Evolutionary conservation across 768 basidiomycete genomes (phyloP).

Genomic region (Ramaria sp.): DNA sequence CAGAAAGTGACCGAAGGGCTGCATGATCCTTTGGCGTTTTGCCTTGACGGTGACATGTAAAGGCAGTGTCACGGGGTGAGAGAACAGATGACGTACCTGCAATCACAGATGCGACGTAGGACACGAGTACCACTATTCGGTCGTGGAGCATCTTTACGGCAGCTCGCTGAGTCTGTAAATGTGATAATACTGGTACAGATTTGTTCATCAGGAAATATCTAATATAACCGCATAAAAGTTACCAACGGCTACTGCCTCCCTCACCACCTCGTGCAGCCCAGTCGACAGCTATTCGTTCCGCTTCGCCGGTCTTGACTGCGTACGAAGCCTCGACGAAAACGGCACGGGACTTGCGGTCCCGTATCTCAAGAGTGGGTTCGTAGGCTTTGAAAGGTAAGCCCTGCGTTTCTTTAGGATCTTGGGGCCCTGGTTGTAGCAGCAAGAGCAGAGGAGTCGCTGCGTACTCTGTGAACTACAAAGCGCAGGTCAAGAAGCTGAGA

Average conservation of each 20-base stretch:
- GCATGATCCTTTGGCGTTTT: slow-evolving; percentile 67
- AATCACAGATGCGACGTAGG: slow-evolving; percentile 72
- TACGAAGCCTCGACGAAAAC: slow-evolving; percentile 81
- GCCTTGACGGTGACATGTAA: slow-evolving; percentile 32
- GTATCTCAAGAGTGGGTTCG: slow-evolving; percentile 81
- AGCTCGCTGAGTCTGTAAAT: slow-evolving; percentile 83
- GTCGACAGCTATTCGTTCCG: slow-evolving; percentile 96
- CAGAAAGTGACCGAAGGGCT: slow-evolving; percentile 73
- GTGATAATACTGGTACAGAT: slow-evolving; percentile 62
- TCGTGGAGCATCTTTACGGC: slow-evolving; percentile 97
- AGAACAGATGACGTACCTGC: slow-evolving; percentile 38
- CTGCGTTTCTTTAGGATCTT: slow-evolving; percentile 42
- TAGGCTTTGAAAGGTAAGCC: slow-evolving; percentile 89
- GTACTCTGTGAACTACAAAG: slow-evolving; percentile 62
- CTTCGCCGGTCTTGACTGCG: slow-evolving; percentile 93
- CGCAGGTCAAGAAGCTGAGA: not conserved
- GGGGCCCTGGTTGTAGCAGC: slow-evolving; percentile 34
- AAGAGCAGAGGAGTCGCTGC: slow-evolving; percentile 87
- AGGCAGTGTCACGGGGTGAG: not conserved
- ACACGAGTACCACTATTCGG: slow-evolving; percentile 74
- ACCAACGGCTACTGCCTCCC: slow-evolving; percentile 69
- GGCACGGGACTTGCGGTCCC: slow-evolving; percentile 62
- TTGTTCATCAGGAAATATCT: slow-evolving; percentile 6
- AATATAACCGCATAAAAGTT: not conserved
- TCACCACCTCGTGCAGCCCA: slow-evolving; percentile 84